Evolutionary conservation across 1,284 basidiomycete species (phyloP).

Genomic region (Coriolopsis trogii): DNA sequence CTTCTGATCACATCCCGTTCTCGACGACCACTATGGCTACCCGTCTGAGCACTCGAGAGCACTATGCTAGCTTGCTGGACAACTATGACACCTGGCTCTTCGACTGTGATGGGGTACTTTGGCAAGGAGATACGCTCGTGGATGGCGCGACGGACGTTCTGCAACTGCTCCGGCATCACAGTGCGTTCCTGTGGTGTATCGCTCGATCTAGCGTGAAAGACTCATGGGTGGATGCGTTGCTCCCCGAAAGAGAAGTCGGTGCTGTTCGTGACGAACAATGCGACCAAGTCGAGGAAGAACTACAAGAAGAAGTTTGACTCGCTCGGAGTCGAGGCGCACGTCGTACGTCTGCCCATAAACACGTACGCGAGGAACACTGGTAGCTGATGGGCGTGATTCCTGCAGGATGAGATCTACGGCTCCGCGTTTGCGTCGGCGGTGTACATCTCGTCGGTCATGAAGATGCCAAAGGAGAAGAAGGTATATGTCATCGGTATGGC

Average conservation of each 20-base stretch:
- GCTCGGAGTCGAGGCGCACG: conserved; percentile 83
- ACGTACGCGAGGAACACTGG: neutral
- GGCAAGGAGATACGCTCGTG: conserved; percentile 85
- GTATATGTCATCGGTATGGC: conserved; percentile 95
- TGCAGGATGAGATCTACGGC: conserved; percentile 92
- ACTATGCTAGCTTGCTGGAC: conserved; percentile 68
- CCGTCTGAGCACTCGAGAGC: conserved; percentile 38
- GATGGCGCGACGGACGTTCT: conserved; percentile 80
- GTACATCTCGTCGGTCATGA: conserved; percentile 88
- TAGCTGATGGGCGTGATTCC: neutral
- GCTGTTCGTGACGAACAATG: conserved; percentile 97
- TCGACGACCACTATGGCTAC: conserved; percentile 23
- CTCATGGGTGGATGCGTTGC: too few species aligned
- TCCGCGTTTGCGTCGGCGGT: conserved; percentile 94
- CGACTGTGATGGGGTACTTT: conserved; percentile 96
- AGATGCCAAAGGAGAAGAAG: conserved; percentile 89
- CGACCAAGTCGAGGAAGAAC: conserved; percentile 87
- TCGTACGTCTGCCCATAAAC: conserved; percentile 57
- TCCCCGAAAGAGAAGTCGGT: conserved; percentile 74
- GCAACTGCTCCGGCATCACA: conserved; percentile 61
- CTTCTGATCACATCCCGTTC: too few species aligned
- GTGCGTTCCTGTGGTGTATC: too few species aligned
- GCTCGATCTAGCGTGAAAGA: too few species aligned
- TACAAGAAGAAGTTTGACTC: conserved; percentile 93
- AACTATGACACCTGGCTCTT: conserved; percentile 92